Percentiles rank a stretch among this genome's conserved stretches.
Conservation (phyloP, 139 green algal species). For the Chlorella vulgaris region DNA sequence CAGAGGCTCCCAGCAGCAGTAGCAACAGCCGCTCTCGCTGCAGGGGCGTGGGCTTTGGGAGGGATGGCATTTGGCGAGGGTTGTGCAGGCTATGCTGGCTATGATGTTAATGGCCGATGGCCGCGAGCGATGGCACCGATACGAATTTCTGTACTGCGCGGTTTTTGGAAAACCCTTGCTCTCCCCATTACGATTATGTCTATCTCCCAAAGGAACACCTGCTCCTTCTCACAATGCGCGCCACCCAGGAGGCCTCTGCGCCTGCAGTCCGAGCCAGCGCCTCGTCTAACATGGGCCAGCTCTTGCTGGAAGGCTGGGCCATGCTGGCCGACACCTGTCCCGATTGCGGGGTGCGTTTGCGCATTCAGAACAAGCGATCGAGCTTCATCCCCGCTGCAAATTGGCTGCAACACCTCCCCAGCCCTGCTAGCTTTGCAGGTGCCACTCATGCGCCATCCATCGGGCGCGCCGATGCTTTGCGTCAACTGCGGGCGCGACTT, state of each 20-base stretch:
- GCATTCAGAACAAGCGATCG: not conserved
- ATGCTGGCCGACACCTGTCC: conserved; percentile 45
- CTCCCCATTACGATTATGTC: too few relatives aligned
- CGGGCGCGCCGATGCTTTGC: conserved; percentile 16
- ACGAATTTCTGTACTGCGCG: too few relatives aligned
- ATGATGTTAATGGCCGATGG: too few relatives aligned
- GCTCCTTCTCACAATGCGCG: not conserved
- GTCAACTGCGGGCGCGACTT: conserved; percentile 26
- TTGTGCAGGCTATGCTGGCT: not conserved
- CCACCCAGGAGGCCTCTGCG: not conserved
- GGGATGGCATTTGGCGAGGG: not conserved
- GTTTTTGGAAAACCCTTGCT: too few relatives aligned
- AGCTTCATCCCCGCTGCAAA: not conserved
- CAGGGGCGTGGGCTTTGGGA: not conserved
- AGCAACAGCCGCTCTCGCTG: conserved; percentile 11
- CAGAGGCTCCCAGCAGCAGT: conserved; percentile 1
- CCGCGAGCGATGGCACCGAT: too few relatives aligned
- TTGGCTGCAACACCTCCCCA: not conserved
- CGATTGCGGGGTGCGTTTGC: conserved; percentile 2
- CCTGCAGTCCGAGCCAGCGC: not conserved
- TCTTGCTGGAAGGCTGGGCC: conserved; percentile 47
- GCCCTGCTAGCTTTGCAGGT: conserved; percentile 25
- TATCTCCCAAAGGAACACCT: too few relatives aligned
- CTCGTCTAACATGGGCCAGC: conserved; percentile 7
- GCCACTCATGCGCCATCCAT: conserved; percentile 43